Evolutionary conservation across 768 basidiomycete genomes (phyloP), one percentile per base, ranked within the genome.

Genomic region (Mycena leptocephala): DNA sequence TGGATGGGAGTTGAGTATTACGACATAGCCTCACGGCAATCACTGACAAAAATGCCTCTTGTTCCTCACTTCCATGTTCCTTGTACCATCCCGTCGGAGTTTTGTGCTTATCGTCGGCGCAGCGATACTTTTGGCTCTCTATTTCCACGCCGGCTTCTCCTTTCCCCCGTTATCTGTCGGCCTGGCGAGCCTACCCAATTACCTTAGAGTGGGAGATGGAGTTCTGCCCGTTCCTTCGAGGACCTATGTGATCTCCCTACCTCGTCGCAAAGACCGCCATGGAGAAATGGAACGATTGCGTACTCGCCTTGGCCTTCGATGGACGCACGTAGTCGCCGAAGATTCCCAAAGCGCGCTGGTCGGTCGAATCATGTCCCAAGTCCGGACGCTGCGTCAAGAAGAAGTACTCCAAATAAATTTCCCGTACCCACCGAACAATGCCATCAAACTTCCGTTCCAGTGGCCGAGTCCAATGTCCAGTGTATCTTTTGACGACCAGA

Each of bases 171-270:
- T 59, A 67, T 32, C 22, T 32, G 32, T 55, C 30, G 63, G 56
- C 68, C 43, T 58, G n/a, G 22, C 71, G 26, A 46, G 53, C 62
- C 53, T 71, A 63, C 46, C n/a, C n/a, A n/a, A n/a, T n/a, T n/a
- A n/a, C n/a, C n/a, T 20, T n/a, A 56, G 37, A 55, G 46, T 30
- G 35, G 66, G 35, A 56, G 51, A 39, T 14, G 13, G 18, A 64
- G 79, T 81, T 22, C 83, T 91, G 8, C 87, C 86, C 37, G 79
- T 89, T 35, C 84, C 88, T 20, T 83, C 86, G 6, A 79, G 85
- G 11, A 86, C 91, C 65, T 92, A 90, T 76, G 90, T 95, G 1
- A 79, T 95, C 51, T 93, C 93, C 30, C 91, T 95, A 33, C 89
- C 90, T 11, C 83, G 80, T 32, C 89, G 94, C 35, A 78, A 78